These are phyloP conservation scores for Knoxdaviesia proteae DNA, from an alignment of 2,329 filamentous ascomycete genomes.

Conservation along the genomic window DNA sequence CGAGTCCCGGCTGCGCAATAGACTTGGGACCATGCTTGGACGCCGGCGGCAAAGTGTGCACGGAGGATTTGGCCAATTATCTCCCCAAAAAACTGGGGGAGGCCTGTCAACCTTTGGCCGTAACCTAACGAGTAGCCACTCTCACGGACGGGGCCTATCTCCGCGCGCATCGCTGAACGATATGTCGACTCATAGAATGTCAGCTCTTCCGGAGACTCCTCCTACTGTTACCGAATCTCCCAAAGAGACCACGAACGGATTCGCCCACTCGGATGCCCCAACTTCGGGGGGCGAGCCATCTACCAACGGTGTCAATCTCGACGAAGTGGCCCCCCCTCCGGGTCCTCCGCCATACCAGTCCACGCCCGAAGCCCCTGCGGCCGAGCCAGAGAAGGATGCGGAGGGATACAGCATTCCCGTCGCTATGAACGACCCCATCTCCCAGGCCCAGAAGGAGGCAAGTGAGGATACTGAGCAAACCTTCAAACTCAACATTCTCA, in stretches of 20 bases:
- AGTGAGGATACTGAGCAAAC: constrained; percentile 31
- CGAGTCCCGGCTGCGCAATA: constrained; percentile 13
- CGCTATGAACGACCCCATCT: constrained; percentile 41
- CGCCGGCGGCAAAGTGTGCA: constrained; percentile 46
- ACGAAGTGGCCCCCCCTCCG: constrained; percentile 27
- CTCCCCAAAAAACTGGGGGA: constrained; percentile 26
- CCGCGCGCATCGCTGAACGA: constrained; percentile 39
- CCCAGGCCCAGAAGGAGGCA: constrained; percentile 50
- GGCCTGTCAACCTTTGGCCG: constrained; percentile 30
- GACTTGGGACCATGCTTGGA: constrained; percentile 49
- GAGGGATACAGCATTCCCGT: constrained; percentile 62
- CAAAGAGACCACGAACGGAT: constrained; percentile 25
- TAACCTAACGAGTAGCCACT: constrained; percentile 41
- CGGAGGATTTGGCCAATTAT: constrained; percentile 36
- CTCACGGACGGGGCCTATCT: constrained; percentile 25
- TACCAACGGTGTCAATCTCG: not conserved
- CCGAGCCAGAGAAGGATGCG: constrained; percentile 34
- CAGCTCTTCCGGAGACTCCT: constrained; percentile 36
- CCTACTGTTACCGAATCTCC: constrained; percentile 9
- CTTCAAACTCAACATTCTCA: constrained; percentile 64
- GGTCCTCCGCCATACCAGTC: constrained; percentile 27
- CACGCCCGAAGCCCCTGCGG: constrained; percentile 13
- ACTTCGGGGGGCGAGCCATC: constrained; percentile 21
- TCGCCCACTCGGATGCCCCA: constrained; percentile 26
- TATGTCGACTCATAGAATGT: constrained; percentile 23